A percentile compares a stretch with the other conserved stretches of the same genome.
Conservation (phyloP, 2,329 filamentous ascomycete genomes). For the Ophiosphaerella narmari region DNA sequence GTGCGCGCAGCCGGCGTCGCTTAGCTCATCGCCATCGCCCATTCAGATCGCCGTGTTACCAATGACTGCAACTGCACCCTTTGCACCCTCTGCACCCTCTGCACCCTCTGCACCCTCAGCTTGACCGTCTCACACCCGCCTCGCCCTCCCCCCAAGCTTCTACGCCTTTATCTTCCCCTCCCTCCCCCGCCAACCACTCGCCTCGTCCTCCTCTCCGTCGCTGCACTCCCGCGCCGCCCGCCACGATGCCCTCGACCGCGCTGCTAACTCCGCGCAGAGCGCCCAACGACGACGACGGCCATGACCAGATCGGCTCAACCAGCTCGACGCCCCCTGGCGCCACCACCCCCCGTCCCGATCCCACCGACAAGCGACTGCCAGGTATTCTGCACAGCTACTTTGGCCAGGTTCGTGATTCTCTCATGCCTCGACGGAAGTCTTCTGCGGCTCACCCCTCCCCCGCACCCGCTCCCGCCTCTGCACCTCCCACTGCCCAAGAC, state of each 20-base stretch:
- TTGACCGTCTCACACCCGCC: constrained; percentile 4
- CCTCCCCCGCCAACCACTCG: too few relatives aligned
- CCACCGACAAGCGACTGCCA: constrained; percentile 90
- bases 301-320: constrained; percentile 76
- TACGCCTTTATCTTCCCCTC: background rate
- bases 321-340: constrained; percentile 88
- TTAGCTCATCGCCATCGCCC: constrained; percentile 18
- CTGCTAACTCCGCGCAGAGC: constrained; percentile 45
- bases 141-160: background rate
- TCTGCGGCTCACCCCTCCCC: constrained; percentile 45
- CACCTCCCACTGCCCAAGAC: constrained; percentile 18
- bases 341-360: constrained; percentile 91
- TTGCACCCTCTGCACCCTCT: constrained; percentile 3
- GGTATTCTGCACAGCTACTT: constrained; percentile 96
- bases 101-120: background rate
- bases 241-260: constrained; percentile 36
- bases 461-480: constrained; percentile 32
- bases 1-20: constrained; percentile 13
- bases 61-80: constrained; percentile 7
- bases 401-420: constrained; percentile 91
- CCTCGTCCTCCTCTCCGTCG: constrained; percentile 9
- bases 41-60: too few relatives aligned
- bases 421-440: constrained; percentile 53
- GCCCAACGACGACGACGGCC: constrained; percentile 69
- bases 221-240: constrained; percentile 10